Base-by-base conservation (phyloP, 2,329 filamentous ascomycete species). In the Alternaria ethzedia region DNA sequence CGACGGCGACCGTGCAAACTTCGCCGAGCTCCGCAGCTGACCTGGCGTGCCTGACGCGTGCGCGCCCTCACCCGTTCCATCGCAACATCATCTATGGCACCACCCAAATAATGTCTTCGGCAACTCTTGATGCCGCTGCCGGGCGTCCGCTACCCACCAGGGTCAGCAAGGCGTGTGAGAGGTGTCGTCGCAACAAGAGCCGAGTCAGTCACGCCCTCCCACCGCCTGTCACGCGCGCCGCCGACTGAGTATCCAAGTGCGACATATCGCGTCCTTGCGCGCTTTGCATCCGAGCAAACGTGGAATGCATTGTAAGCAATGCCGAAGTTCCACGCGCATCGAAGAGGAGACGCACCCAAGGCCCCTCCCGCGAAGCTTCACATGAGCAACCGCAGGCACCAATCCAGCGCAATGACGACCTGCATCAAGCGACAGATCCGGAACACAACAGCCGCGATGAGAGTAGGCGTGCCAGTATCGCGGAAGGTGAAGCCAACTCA, bases 181-280 rank as follows among this genome's bases (percentile, higher is more conserved):
- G 65, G 41, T 65, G 59, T 25, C 65, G 59, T 32, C 59, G 59
- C 41, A 62, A 65, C 28, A 65, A 67, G 21, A 65, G 59, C 36
- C 46, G 62, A 55, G 65, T 65, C 11, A 63, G 59, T 65, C 36
- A 25, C 47, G 17, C 43, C n/a, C 32, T 51, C 11, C 17, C 45
- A 25, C 28, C 41, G 28, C 20, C n/a, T 12, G 30, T 30, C 13
- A 17, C 13, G 30, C 30, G 43, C 36, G 30, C 50, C 46, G 26
- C 26, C 20, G 21, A 51, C 59, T 50, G 30, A 50, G 26, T 23
- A 44, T 21, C 25, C n/a, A 52, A 79, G 77, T 80, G 78, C 55
- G 78, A 80, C 52, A 65, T 63, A 5, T 77, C 71, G 49, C 68
- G 78, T 2, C 77, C 78, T 52, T 80, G 78, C 64, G 75, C 76